These are phyloP conservation scores for Clausena lansium DNA, from an alignment of 345 rosid species.

Conservation along the genomic window DNA sequence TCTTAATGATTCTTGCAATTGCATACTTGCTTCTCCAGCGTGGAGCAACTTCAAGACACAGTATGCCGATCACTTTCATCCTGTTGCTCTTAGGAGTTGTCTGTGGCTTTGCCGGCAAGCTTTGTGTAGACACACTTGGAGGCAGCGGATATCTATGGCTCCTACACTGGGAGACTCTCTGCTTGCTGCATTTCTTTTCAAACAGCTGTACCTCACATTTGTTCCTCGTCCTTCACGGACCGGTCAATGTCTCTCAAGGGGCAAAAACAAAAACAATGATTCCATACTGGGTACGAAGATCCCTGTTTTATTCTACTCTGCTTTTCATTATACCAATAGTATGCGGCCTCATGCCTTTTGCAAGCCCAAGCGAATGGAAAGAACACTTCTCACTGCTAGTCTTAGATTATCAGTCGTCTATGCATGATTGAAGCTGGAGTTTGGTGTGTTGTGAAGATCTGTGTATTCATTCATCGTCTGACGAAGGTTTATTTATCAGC, in stretches of 20 bases:
- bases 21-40: slow-evolving; percentile 66
- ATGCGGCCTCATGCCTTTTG: slow-evolving; percentile 80
- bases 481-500: neutral
- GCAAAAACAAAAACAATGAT: slow-evolving; percentile 11
- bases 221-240: slow-evolving; percentile 56
- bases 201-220: slow-evolving; percentile 40
- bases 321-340: slow-evolving; percentile 52
- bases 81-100: slow-evolving; percentile 58
- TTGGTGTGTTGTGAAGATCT: neutral
- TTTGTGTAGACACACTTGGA: slow-evolving; percentile 81
- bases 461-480: too few species aligned
- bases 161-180: slow-evolving; percentile 63
- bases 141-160: slow-evolving; percentile 80
- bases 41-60: slow-evolving; percentile 49
- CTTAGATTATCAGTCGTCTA: neutral
- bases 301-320: slow-evolving; percentile 38
- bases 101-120: slow-evolving; percentile 77
- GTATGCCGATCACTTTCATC: slow-evolving; percentile 71
- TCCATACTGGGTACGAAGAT: slow-evolving; percentile 68
- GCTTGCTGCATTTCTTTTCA: slow-evolving; percentile 63
- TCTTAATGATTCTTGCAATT: slow-evolving; percentile 53
- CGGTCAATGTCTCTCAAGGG: slow-evolving; percentile 31
- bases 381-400: slow-evolving; percentile 42
- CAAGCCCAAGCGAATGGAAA: slow-evolving; percentile 62
- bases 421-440: slow-evolving; percentile 18